These are phyloP conservation scores for Penicillium paneum DNA, from an alignment of 2,329 filamentous ascomycete genomes.

Conservation along the genomic window DNA sequence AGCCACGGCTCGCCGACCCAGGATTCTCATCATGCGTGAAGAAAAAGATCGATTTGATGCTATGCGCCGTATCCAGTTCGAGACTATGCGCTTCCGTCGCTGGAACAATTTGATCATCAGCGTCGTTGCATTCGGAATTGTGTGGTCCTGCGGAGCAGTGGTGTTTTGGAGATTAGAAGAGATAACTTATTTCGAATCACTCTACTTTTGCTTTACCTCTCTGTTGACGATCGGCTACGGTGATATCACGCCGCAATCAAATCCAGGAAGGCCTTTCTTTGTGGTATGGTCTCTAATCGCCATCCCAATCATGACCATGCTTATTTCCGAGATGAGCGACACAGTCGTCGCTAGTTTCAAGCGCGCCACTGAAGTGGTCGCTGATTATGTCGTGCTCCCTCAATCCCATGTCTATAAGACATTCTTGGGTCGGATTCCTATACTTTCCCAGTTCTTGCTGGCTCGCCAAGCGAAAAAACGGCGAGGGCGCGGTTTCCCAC, in stretches of 20 bases:
- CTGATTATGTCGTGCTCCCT: constrained; percentile 65
- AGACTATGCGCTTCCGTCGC: constrained; percentile 62
- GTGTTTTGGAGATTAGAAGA: constrained; percentile 66
- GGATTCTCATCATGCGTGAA: constrained; percentile 57
- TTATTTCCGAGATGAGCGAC: constrained; percentile 79
- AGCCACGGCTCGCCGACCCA: constrained; percentile 34
- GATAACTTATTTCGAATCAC: constrained; percentile 67
- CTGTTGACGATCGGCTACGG: constrained; percentile 87
- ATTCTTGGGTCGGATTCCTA: constrained; percentile 48
- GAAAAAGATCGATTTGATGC: constrained; percentile 69
- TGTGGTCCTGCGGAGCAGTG: constrained; percentile 78
- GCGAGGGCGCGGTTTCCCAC: constrained; percentile 48
- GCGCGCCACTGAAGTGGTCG: constrained; percentile 57
- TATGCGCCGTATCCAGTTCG: constrained; percentile 75
- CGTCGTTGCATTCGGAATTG: constrained; percentile 62
- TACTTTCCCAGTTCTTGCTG: constrained; percentile 39
- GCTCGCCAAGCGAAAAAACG: constrained; percentile 45
- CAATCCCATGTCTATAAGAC: constrained; percentile 55
- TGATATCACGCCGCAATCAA: constrained; percentile 71
- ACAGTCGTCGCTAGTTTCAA: constrained; percentile 71
- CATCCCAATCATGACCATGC: constrained; percentile 80
- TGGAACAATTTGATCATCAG: constrained; percentile 74
- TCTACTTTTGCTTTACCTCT: constrained; percentile 84
- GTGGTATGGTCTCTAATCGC: constrained; percentile 90
- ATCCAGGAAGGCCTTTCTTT: constrained; percentile 78